Base-by-base conservation (phyloP, 1,284 basidiomycete genomes). In the Peniophora sp. region DNA sequence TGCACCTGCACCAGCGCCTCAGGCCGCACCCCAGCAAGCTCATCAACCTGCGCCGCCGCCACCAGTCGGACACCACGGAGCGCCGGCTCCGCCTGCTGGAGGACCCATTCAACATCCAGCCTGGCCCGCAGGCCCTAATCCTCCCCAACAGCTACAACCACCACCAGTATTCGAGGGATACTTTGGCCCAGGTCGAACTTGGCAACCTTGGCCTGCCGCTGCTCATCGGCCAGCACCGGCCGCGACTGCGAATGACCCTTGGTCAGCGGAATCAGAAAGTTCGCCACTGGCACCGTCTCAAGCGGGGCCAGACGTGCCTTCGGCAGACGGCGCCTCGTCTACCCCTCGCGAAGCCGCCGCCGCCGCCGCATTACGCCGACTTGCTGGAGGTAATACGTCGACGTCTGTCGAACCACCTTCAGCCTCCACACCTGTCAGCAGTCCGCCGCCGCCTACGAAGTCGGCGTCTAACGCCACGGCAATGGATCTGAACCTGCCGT, bases 131-230 rank as follows among this genome's bases (percentile, higher is more conserved):
- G 61, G 61, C 19, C 6, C 23, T 45, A 6, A 45, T 45, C 44
- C 3, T 19, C 65, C 65, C 23, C 57, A 59, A 27, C 60, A 62
- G 24, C 54, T 69, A n/a, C 65, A 64, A 36, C 61, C 60, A 11
- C 62, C 65, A 1, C 68, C 67, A 2, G 50, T 63, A 5, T 65
- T 67, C 49, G 57, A 65, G 53, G 84, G 84, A 5, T 86, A 85
- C 56, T 68, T 73, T 36, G 81, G 81, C 2, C 83, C 83, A 16
- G 76, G 73, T 36, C 79, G 76, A n/a, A 70, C 65, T 17, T 85
- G 82, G 80, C 78, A 78, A 51, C 74, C 73, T 22, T 86, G 83
- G 83, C 68, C 67, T 38, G 55, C 67, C 23, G 67, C 71, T n/a
- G 38, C 5, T n/a, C n/a, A n/a, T 8, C n/a, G 5, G 38, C 38